phyloP scores from a whole-genome alignment of 768 basidiomycete species.

The Daedaleopsis nitida region DNA sequence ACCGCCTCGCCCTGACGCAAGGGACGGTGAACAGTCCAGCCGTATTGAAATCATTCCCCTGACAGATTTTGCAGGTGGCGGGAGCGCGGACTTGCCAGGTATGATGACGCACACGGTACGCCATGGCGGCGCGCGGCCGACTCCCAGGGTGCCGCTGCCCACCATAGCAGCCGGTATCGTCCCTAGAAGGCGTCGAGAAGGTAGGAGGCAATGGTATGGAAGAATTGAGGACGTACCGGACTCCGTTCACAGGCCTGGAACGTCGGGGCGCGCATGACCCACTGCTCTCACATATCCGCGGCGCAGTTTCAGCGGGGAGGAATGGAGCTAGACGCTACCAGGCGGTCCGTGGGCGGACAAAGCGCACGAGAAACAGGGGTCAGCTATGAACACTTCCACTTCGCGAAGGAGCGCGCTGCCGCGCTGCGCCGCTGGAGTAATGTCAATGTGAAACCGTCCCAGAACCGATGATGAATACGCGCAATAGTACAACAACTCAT shows the following conservation, averaged over 20 bases:
- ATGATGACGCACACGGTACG: not conserved
- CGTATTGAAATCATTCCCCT: slow-evolving; percentile 9
- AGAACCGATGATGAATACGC: slow-evolving; percentile 13
- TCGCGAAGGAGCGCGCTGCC: not conserved
- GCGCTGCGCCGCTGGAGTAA: too few species aligned
- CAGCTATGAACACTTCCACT: not conserved
- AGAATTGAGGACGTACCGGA: not conserved
- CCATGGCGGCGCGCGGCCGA: not conserved
- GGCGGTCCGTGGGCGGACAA: not conserved
- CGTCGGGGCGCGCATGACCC: not conserved
- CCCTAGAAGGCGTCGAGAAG: slow-evolving; percentile 7
- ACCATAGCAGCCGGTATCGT: not conserved
- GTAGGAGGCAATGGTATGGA: not conserved
- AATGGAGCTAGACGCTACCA: too few species aligned
- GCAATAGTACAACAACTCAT: slow-evolving; percentile 18
- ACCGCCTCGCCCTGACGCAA: slow-evolving; percentile 2
- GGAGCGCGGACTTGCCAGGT: slow-evolving; percentile 5
- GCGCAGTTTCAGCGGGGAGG: not conserved
- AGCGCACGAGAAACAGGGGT: not conserved
- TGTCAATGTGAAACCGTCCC: not conserved
- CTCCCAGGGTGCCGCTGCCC: not conserved
- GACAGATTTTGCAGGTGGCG: not conserved
- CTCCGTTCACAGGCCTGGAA: not conserved
- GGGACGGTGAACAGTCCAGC: slow-evolving; percentile 3
- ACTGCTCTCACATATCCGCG: not conserved